Percentiles rank a stretch among this genome's conserved stretches.
These are phyloP conservation scores for Blepharisma japonicum DNA, from an alignment of 73 alveolate genomes.

Conservation along the genomic window DNA sequence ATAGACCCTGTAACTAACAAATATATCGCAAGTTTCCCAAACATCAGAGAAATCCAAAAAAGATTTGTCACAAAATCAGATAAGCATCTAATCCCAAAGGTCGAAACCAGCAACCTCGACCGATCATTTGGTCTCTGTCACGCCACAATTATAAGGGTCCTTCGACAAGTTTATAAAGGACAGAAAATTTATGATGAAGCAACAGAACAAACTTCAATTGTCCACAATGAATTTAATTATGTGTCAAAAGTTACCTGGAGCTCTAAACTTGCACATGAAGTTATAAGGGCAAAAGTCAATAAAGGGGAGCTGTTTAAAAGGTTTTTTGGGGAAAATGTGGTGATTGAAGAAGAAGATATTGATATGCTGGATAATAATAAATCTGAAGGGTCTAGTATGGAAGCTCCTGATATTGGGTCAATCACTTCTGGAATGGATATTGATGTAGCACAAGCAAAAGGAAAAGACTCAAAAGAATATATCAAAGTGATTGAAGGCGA, in stretches of 20 bases:
- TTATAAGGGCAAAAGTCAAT: constrained; percentile 45
- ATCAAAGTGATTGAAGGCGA: too few species aligned
- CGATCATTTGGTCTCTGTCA: constrained; percentile 64
- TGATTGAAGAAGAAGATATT: constrained; percentile 18
- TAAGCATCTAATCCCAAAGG: constrained; percentile 65
- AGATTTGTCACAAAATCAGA: constrained; percentile 68
- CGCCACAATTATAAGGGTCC: constrained; percentile 54
- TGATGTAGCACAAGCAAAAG: too few species aligned
- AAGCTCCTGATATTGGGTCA: constrained; percentile 31
- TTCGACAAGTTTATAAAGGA: constrained; percentile 51
- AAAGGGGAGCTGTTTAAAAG: constrained; percentile 44
- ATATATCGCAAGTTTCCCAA: constrained; percentile 57
- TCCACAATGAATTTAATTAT: constrained; percentile 45
- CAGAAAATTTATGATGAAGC: constrained; percentile 30
- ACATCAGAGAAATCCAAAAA: constrained; percentile 64
- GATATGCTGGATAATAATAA: neutral
- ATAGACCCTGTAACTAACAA: constrained; percentile 69
- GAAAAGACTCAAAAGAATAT: too few species aligned
- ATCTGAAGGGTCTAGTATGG: constrained; percentile 11
- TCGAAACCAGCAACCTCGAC: constrained; percentile 72
- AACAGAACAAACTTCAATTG: constrained; percentile 39
- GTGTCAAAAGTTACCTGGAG: constrained; percentile 36
- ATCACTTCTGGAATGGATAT: neutral
- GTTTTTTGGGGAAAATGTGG: constrained; percentile 30
- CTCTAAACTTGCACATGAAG: constrained; percentile 35